Evolutionary conservation across 495 filamentous ascomycete genomes (phyloP).

Genomic region (Thozetella sp.): DNA sequence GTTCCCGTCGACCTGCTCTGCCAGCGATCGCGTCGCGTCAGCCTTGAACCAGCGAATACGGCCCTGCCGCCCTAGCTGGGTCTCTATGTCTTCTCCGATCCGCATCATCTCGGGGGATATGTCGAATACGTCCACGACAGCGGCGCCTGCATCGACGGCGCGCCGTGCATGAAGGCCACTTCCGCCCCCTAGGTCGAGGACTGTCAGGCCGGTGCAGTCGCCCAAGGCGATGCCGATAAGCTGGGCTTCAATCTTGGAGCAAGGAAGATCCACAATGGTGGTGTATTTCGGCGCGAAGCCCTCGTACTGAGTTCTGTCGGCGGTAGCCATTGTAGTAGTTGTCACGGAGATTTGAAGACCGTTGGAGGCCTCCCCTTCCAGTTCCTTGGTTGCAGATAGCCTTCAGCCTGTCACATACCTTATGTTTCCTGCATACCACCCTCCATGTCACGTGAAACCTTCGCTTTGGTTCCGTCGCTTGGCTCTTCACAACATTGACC

Average conservation of each 20-base stretch:
- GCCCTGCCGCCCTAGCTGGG: not conserved
- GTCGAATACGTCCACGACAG: conserved; percentile 29
- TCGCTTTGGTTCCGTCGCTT: too few relatives aligned
- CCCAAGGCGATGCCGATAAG: conserved; percentile 22
- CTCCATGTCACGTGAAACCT: too few relatives aligned
- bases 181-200: conserved; percentile 39
- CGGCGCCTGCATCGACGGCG: conserved; percentile 23
- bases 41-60: conserved; percentile 19
- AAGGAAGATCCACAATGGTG: conserved; percentile 2
- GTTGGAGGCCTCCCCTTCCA: too few relatives aligned
- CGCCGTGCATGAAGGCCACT: conserved; percentile 27
- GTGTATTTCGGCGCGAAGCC: not conserved
- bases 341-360: too few relatives aligned
- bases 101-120: conserved; percentile 27
- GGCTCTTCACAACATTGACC: too few relatives aligned
- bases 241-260: conserved; percentile 15
- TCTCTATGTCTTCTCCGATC: conserved; percentile 9
- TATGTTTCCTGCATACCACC: too few relatives aligned
- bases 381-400: too few relatives aligned
- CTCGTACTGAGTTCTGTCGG: not conserved
- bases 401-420: too few relatives aligned
- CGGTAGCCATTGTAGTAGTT: not conserved
- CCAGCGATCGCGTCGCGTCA: conserved; percentile 21
- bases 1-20: not conserved
- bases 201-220: conserved; percentile 17